Evolutionary conservation across 2,329 filamentous ascomycete species (phyloP), one percentile per base, ranked within the genome.

Genomic region (Corynespora cassiicola): DNA sequence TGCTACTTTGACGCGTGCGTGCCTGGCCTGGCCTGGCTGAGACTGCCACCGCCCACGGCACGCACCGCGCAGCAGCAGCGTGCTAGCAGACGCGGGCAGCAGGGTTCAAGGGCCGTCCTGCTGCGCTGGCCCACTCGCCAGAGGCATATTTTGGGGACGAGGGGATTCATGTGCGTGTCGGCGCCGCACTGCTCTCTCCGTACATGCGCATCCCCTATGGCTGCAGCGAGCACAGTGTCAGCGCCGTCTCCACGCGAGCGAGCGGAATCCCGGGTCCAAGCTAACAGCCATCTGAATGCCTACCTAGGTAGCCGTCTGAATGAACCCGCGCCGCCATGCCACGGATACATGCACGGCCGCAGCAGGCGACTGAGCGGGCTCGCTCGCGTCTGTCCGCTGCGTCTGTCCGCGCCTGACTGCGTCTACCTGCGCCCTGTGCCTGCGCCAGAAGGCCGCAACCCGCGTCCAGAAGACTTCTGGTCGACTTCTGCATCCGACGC

Each of bases 371-470:
- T n/a, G n/a, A n/a, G n/a, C n/a, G n/a, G n/a, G n/a, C n/a, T n/a
- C n/a, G n/a, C n/a, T n/a, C n/a, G n/a, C n/a, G n/a, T n/a, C n/a
- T n/a, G n/a, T n/a, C n/a, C n/a, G n/a, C n/a, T n/a, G n/a, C n/a
- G n/a, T n/a, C n/a, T n/a, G 19, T 38, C 24, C 26, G 28, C 10
- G 23, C 29, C 27, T 11, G 18, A 19, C 34, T 39, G 33, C n/a
- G 8, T 7, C 42, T 35, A 42, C 37, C 36, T 40, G 34, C 42
- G 35, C 34, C 33, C 39, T 42, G 31, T 37, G 32, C 30, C 19
- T 20, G 23, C 26, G 20, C 31, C 29, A 28, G 34, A 41, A 34
- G 27, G 15, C 32, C 20, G 32, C 25, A 21, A 25, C 28, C 42
- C 20, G 22, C 34, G 35, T 31, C 41, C 41, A 29, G 41, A 36